phyloP scores from a whole-genome alignment of 257 asterid genomes.

The Solanum sejunctum region DNA sequence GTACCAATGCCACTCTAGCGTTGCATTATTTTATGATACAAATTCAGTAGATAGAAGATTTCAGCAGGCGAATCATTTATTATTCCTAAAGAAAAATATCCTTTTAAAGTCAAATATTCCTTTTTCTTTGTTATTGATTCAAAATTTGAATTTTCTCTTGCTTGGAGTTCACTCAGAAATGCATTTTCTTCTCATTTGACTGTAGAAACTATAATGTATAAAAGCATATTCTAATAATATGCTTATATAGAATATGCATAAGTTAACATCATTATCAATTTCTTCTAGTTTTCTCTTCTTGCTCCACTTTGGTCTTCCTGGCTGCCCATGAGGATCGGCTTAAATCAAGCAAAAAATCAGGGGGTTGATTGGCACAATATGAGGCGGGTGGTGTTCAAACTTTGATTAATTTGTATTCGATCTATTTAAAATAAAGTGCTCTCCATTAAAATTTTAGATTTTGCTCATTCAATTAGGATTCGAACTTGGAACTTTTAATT shows the following conservation, averaged over 20 bases:
- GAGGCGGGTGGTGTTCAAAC: not conserved
- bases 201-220: not conserved
- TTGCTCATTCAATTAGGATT: too few relatives aligned
- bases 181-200: not conserved
- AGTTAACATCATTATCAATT: not conserved
- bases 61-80: too few relatives aligned
- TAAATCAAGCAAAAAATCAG: too few relatives aligned
- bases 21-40: too few relatives aligned
- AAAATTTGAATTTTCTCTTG: not conserved
- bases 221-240: not conserved
- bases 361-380: too few relatives aligned
- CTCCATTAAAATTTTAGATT: fast-evolving
- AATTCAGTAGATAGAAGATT: too few relatives aligned
- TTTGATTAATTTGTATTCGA: not conserved
- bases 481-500: too few relatives aligned
- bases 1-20: too few relatives aligned
- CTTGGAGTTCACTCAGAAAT: not conserved
- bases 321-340: too few relatives aligned
- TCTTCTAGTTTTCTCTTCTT: not conserved
- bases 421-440: too few relatives aligned
- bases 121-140: not conserved
- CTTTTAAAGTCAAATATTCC: not conserved
- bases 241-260: not conserved
- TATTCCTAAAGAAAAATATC: not conserved
- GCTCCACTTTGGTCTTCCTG: too few relatives aligned